Evolutionary conservation across 768 basidiomycete species (phyloP), one percentile per base, ranked within the genome.

Genomic region (Dacryopinax spathularia): DNA sequence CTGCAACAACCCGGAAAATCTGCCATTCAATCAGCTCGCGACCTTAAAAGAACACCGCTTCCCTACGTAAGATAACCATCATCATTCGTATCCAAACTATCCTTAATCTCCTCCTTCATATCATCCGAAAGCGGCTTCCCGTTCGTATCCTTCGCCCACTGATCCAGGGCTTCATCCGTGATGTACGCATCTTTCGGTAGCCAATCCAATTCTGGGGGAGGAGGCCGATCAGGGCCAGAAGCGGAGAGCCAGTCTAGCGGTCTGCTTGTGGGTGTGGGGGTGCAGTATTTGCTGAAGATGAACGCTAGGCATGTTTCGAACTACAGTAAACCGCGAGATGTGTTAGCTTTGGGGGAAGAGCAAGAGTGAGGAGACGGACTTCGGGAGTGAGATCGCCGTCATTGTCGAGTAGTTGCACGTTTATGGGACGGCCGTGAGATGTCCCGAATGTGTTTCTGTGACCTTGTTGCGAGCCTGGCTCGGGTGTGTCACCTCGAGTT

Each of bases 261-360:
- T 29, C 6, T 25, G 5, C 25, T 36, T 18, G 61, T 12, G 31
- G 48, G 59, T 13, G 63, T 13, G 1, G 85, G 85, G 22, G 76
- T 79, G 73, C 88, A 88, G 68, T 87, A 89, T 72, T 88, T 88
- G 25, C 84, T 80, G 70, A 90, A 90, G 61, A 91, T 88, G 68
- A 88, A 86, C 66, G 81, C 82, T 60, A 90, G 76, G 71, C 84
- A 88, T 41, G 72, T 72, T 73, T 87, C 87, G 33, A 90, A 75
- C 87, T 88, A 67, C 9, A 35, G 12, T 59, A 36, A 62, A 34
- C 33, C 31, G 22, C 12, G 36, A n/a, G 7, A 29, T 39, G 27
- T 4, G 10, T 39, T 34, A 36, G 36, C 34, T 25, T 16, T 33
- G 33, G 25, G 2, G 15, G 1, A 22, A 64, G 62, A n/a, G 41